Percentiles rank a stretch among this genome's conserved stretches.
phyloP scores from a whole-genome alignment of 257 asterid genomes.

The Dorcoceras hygrometricum region DNA sequence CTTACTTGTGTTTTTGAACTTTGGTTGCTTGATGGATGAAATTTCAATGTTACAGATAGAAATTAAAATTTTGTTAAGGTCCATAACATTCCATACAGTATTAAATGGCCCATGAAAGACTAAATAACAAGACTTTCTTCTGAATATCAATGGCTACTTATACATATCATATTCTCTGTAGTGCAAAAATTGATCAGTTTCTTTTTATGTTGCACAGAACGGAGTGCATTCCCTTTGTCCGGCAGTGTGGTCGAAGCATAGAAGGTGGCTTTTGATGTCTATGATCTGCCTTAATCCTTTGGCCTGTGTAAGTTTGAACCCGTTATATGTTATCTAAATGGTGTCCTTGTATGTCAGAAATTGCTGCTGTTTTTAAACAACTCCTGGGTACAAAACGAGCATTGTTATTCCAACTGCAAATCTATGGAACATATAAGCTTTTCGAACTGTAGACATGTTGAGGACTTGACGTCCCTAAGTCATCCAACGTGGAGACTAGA shows the following conservation, averaged over 20 bases:
- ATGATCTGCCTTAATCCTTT: conserved; percentile 92
- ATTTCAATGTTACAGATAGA: neutral
- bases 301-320: conserved; percentile 68
- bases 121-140: neutral
- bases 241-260: conserved; percentile 96
- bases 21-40: neutral
- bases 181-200: conserved; percentile 19
- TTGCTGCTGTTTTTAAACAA: neutral
- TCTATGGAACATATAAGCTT: neutral
- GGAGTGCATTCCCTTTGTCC: conserved; percentile 98
- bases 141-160: neutral
- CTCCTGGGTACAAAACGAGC: neutral
- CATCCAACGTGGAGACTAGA: neutral
- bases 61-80: too few species aligned
- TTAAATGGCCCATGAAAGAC: neutral
- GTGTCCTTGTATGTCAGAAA: conserved; percentile 5
- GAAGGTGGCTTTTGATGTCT: conserved; percentile 97
- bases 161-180: conserved; percentile 4
- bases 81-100: neutral
- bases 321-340: conserved; percentile 1
- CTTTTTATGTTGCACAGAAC: conserved; percentile 49
- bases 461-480: neutral
- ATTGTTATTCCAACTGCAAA: neutral
- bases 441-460: neutral
- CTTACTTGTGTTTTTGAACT: neutral